These are phyloP conservation scores for Spongospora subterranea DNA, from an alignment of 208 protist genomes.

Conservation along the genomic window DNA sequence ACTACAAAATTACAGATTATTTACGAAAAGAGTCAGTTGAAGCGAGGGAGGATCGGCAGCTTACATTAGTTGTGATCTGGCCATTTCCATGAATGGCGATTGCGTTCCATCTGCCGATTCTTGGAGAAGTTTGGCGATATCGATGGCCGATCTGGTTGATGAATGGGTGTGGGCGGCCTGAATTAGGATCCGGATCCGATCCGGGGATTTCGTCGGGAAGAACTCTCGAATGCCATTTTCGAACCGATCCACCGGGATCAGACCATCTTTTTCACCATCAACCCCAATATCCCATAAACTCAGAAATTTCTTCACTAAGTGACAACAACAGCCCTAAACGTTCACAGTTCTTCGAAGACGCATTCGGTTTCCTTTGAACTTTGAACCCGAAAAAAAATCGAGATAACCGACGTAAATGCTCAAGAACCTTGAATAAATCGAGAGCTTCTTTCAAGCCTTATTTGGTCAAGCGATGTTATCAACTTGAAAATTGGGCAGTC, in stretches of 20 bases:
- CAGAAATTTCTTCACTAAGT: background rate
- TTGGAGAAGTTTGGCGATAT: background rate
- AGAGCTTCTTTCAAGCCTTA: too few species aligned
- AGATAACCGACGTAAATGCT: too few species aligned
- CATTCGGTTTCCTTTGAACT: too few species aligned
- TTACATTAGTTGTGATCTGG: background rate
- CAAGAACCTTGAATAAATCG: too few species aligned
- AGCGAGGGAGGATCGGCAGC: background rate
- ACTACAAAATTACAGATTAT: too few species aligned
- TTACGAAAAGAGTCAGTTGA: too few species aligned
- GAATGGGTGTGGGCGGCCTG: background rate
- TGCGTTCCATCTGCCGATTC: background rate
- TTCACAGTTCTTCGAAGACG: too few species aligned
- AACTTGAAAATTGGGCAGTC: background rate
- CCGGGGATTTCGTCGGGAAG: conserved; percentile 3
- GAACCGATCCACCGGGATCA: conserved; percentile 9
- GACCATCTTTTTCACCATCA: background rate
- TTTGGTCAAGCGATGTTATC: too few species aligned
- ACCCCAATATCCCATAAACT: background rate
- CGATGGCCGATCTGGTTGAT: background rate
- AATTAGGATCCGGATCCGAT: background rate
- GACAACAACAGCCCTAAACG: too few species aligned
- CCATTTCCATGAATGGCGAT: background rate
- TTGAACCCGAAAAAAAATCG: too few species aligned
- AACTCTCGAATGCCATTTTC: conserved; percentile 13